Base-by-base conservation (phyloP, 208 protist genomes). In the Crithidia expoeki region DNA sequence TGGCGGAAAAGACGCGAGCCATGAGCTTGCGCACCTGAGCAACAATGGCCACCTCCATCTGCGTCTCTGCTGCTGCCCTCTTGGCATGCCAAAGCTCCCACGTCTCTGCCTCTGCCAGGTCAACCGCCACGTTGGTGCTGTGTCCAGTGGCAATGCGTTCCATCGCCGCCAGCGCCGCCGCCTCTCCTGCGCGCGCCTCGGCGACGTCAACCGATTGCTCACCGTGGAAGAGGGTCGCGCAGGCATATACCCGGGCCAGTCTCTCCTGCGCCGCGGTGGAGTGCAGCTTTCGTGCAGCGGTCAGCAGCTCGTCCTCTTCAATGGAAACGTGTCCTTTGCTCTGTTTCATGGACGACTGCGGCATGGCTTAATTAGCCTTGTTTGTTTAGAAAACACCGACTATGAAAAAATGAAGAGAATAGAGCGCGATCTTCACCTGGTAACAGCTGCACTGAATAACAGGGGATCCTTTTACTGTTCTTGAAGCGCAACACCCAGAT, bases 111-210 rank as follows among this genome's bases (percentile, higher is more conserved):
- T n/a, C 36, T 1, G 42, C 64, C 19, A 70, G 5, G 30, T 70
- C 64, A 11, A n/a, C 36, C 28, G 53, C 17, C 25, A 33, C 1
- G n/a, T 70, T 32, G 27, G 25, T 30, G 64, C 40, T 53, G 2
- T 1, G 33, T 1, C 67, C 65, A 11, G 11, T 30, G 23, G 40
- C 40, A n/a, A 70, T 51, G 34, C 64, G 64, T 19, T 70, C 52
- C 64, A 70, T 70, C 53, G 64, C 64, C 4, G 9, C 2, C 28
- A 53, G 19, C 1, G 64, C 64, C 0, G 51, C 64, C 40, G 49
- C 64, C 53, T 70, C 64, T 0, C 42, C 30, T 2, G 40, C 53
- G 4, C 30, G n/a, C 9, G 64, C 64, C 52, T 14, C 64, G 1
- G 53, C 64, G 10, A 42, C 51, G 21, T 60, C 42, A 19, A 16